Percentiles rank a stretch among this genome's conserved stretches.
phyloP scores from a whole-genome alignment of 345 rosid species.

The Acer saccharum region DNA sequence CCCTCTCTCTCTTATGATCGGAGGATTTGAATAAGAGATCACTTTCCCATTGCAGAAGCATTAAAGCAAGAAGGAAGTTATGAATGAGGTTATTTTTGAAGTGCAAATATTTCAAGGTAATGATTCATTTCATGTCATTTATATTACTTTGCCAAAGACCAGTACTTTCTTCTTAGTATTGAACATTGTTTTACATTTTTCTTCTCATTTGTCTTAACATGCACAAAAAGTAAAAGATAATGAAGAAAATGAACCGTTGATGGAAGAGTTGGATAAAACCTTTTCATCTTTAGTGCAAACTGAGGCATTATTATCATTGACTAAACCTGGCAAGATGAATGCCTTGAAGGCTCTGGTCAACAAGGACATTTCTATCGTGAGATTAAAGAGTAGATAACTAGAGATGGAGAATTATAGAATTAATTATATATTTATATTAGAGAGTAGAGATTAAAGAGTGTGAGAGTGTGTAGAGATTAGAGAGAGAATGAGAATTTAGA shows the following conservation, averaged over 20 bases:
- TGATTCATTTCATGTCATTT: slow-evolving; percentile 10
- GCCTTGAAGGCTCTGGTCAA: slow-evolving; percentile 58
- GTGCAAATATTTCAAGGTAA: slow-evolving; percentile 93
- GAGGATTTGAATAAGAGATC: slow-evolving; percentile 12
- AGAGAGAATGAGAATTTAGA: no score
- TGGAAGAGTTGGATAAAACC: slow-evolving; percentile 78
- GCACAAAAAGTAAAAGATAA: slow-evolving; percentile 86
- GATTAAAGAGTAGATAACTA: background rate
- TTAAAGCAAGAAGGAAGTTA: slow-evolving; percentile 85
- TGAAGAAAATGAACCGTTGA: slow-evolving; percentile 75
- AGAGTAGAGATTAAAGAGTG: no score
- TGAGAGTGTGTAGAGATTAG: no score
- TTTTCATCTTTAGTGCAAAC: slow-evolving; percentile 70
- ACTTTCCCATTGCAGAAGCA: slow-evolving; percentile 53
- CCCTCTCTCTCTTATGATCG: background rate
- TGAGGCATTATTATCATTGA: slow-evolving; percentile 53
- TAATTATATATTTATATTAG: no score
- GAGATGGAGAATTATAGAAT: no score
- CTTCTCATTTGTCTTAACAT: slow-evolving; percentile 36
- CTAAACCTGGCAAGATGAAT: slow-evolving; percentile 65
- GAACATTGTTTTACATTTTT: background rate
- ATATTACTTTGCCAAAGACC: background rate
- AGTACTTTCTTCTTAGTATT: background rate
- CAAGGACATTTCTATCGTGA: slow-evolving; percentile 38
- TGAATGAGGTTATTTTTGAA: slow-evolving; percentile 88